phyloP scores from a whole-genome alignment of 371 early-diverging fungal genomes.

The Dinochytrium kinnereticum region DNA sequence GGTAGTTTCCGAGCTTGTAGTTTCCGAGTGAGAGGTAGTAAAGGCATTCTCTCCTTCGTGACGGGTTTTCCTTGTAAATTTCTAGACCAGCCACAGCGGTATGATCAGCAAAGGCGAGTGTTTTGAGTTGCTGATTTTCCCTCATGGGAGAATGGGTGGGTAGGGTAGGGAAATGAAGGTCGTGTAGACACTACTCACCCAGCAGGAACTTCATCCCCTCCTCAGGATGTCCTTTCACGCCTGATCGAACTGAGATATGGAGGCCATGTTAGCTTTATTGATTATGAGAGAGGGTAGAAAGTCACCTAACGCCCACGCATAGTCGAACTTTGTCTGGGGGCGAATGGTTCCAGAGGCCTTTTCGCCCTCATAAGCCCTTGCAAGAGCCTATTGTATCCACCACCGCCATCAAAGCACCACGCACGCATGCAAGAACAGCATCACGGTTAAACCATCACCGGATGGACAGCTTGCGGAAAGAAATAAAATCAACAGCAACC shows the following conservation, averaged over 20 bases:
- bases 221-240: conserved; percentile 66
- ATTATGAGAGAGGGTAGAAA: background rate
- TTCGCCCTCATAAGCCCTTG: conserved; percentile 32
- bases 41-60: conserved; percentile 90
- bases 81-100: conserved; percentile 69
- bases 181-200: conserved; percentile 51
- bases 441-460: background rate
- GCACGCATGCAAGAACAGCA: background rate
- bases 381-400: conserved; percentile 17
- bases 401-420: too few species aligned
- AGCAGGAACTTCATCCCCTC: conserved; percentile 79
- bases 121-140: too few species aligned
- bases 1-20: conserved; percentile 86
- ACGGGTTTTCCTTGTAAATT: conserved; percentile 81
- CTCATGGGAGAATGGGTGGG: too few species aligned
- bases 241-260: conserved; percentile 56
- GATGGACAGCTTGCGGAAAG: background rate
- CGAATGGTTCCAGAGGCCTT: conserved; percentile 27
- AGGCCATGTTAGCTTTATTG: background rate
- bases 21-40: conserved; percentile 92
- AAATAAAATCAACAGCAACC: too few species aligned
- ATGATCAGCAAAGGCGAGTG: background rate
- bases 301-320: conserved; percentile 90
- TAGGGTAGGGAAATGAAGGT: background rate
- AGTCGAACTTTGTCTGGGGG: conserved; percentile 93